These are phyloP conservation scores for Cyberlindnera euphorbiiphila DNA, from an alignment of 805 yeast genomes.

Conservation along the genomic window DNA sequence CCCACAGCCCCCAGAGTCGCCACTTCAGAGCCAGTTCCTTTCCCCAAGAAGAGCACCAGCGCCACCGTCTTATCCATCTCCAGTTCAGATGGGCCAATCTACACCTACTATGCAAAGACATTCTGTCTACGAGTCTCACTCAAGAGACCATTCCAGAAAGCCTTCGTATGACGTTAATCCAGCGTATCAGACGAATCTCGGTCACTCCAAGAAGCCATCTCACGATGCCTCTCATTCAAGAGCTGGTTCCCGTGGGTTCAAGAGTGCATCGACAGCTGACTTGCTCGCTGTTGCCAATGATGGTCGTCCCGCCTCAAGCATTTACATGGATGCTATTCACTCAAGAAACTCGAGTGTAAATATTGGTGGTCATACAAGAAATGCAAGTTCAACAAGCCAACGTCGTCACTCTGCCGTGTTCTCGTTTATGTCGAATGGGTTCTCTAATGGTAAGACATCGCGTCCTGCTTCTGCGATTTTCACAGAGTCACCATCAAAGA, in stretches of 20 bases:
- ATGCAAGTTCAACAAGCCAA: slow-evolving; percentile 37
- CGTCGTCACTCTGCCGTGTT: slow-evolving; percentile 60
- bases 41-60: slow-evolving; percentile 75
- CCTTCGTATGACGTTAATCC: slow-evolving; percentile 27
- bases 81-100: slow-evolving; percentile 31
- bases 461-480: slow-evolving; percentile 18
- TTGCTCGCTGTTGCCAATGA: slow-evolving; percentile 29
- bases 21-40: slow-evolving; percentile 35
- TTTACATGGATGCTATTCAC: slow-evolving; percentile 41
- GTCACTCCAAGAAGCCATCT: slow-evolving; percentile 29
- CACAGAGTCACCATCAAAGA: slow-evolving; percentile 16
- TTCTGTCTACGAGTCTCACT: slow-evolving; percentile 25
- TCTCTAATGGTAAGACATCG: slow-evolving; percentile 9
- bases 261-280: slow-evolving; percentile 28
- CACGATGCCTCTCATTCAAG: slow-evolving; percentile 22
- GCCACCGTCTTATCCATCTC: slow-evolving; percentile 53
- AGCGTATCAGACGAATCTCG: slow-evolving; percentile 8
- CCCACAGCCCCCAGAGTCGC: slow-evolving; percentile 15
- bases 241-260: slow-evolving; percentile 17
- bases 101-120: slow-evolving; percentile 22
- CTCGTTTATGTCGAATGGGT: slow-evolving; percentile 38
- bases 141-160: slow-evolving; percentile 27
- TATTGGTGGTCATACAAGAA: slow-evolving; percentile 36
- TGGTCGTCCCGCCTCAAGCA: slow-evolving; percentile 44
- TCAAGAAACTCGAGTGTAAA: slow-evolving; percentile 34